These are phyloP conservation scores for Paradendryphiella salina DNA, from an alignment of 2,329 filamentous ascomycete species.

Conservation along the genomic window DNA sequence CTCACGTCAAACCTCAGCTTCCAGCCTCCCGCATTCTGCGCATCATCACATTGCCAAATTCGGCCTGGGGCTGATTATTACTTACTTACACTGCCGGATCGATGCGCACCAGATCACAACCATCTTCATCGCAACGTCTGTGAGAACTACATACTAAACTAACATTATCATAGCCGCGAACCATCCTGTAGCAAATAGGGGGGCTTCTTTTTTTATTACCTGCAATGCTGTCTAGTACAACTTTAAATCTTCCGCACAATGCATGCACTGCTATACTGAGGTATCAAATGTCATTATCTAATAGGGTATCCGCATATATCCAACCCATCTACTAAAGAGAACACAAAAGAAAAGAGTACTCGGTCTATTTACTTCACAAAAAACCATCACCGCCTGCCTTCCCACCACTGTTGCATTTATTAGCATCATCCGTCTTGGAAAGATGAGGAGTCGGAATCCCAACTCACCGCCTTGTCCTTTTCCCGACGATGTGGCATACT, in stretches of 20 bases:
- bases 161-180: no score
- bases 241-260: no score
- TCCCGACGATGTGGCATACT: slow-evolving; percentile 41
- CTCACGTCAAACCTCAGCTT: not conserved
- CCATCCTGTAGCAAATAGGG: no score
- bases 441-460: no score
- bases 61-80: not conserved
- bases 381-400: slow-evolving; percentile 23
- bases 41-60: not conserved
- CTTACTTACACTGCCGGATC: slow-evolving; percentile 5
- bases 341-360: not conserved
- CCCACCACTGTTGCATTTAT: slow-evolving; percentile 32
- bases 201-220: no score
- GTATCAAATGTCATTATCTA: slow-evolving; percentile 8
- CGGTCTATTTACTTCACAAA: not conserved
- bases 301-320: slow-evolving; percentile 15
- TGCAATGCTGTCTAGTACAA: no score
- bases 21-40: not conserved
- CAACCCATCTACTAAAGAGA: slow-evolving; percentile 5
- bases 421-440: no score
- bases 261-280: not conserved
- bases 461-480: slow-evolving; percentile 31
- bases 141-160: no score
- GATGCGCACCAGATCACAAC: no score
- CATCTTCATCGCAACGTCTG: no score